phyloP scores from a whole-genome alignment of 2,329 filamentous ascomycete genomes.

The Achaetomium macrosporum region DNA sequence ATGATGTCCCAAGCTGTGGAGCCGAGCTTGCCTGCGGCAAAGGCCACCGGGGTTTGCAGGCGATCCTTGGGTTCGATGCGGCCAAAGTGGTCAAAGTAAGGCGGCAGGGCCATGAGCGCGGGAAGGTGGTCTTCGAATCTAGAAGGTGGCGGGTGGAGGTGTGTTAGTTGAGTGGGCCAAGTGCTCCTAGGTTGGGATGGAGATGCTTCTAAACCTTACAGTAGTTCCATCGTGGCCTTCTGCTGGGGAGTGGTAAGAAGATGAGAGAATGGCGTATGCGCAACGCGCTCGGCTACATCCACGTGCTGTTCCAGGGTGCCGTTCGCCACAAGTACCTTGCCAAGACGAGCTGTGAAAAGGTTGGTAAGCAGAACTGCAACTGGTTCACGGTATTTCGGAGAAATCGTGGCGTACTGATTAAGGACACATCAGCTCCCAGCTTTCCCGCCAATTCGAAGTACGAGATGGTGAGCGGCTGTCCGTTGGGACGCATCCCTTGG shows the following conservation, averaged over 20 bases:
- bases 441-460: neutral
- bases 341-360: neutral
- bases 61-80: slow-evolving; percentile 18
- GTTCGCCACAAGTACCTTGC: neutral
- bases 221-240: neutral
- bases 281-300: neutral
- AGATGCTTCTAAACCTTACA: neutral
- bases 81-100: slow-evolving; percentile 25
- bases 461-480: neutral
- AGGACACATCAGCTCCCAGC: neutral
- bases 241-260: neutral
- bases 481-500: neutral
- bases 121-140: neutral
- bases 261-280: neutral
- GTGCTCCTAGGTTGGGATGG: neutral
- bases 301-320: neutral
- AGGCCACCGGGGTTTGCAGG: slow-evolving; percentile 21
- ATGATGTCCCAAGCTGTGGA: slow-evolving; percentile 23
- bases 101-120: neutral
- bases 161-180: neutral
- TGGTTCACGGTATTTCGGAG: neutral
- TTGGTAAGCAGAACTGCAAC: neutral
- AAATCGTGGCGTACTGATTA: neutral
- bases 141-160: neutral
- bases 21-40: slow-evolving; percentile 22